Percentiles rank a stretch among this genome's conserved stretches.
phyloP scores from a whole-genome alignment of 495 filamentous ascomycete species.

The Penicillium mononematosum region DNA sequence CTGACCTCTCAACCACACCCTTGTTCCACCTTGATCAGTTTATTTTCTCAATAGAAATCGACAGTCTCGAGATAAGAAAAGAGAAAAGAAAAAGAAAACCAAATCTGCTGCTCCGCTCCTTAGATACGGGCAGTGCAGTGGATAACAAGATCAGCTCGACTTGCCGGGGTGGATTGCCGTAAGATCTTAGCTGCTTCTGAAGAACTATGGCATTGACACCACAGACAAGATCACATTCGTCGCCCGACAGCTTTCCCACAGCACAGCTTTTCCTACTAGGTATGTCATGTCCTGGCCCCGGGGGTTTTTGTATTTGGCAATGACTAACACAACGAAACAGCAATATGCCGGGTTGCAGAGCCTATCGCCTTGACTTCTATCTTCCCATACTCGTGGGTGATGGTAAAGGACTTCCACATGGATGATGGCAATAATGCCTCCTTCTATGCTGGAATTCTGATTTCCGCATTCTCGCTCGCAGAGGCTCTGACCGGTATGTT shows the following conservation, averaged over 20 bases:
- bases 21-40: background rate
- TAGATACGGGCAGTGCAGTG: background rate
- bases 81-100: background rate
- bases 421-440: slow-evolving; percentile 68
- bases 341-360: slow-evolving; percentile 79
- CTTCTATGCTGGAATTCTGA: slow-evolving; percentile 81
- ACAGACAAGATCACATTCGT: slow-evolving; percentile 41
- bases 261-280: slow-evolving; percentile 75
- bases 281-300: slow-evolving; percentile 40
- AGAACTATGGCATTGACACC: slow-evolving; percentile 55
- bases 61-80: background rate
- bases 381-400: slow-evolving; percentile 83
- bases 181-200: slow-evolving; percentile 45
- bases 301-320: background rate
- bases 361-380: slow-evolving; percentile 86
- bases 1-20: background rate
- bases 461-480: slow-evolving; percentile 77
- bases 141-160: slow-evolving; percentile 15
- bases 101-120: background rate
- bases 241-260: slow-evolving; percentile 60
- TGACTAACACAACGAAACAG: slow-evolving; percentile 34
- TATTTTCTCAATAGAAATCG: background rate
- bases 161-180: slow-evolving; percentile 40
- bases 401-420: slow-evolving; percentile 71
- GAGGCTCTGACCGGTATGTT: slow-evolving; percentile 80